phyloP scores from a whole-genome alignment of 73 alveolate species.

The Stentor roeselii region DNA sequence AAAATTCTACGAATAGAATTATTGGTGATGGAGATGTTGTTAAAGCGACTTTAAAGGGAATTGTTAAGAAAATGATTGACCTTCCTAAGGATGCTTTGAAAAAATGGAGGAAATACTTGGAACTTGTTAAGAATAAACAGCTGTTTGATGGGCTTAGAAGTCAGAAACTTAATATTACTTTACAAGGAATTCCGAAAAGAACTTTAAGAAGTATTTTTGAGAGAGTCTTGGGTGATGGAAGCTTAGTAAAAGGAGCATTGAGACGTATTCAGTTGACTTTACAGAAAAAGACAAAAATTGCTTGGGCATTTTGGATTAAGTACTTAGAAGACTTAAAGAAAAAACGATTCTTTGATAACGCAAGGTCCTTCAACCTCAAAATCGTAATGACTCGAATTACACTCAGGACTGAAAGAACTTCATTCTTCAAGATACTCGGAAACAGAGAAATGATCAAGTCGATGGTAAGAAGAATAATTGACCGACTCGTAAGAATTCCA shows the following conservation, averaged over 20 bases:
- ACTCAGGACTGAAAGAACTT: neutral
- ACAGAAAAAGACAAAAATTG: neutral
- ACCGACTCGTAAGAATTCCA: neutral
- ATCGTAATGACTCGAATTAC: neutral
- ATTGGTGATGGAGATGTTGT: constrained; percentile 8
- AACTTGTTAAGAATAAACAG: neutral
- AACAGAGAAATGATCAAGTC: neutral
- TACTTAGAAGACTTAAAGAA: neutral
- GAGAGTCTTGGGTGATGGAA: neutral
- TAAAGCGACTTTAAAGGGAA: neutral
- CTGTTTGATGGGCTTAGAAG: neutral
- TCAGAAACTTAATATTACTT: neutral
- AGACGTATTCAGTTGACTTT: neutral
- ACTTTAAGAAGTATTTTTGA: neutral
- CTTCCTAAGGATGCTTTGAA: neutral
- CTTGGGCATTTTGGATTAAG: neutral
- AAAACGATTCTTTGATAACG: neutral
- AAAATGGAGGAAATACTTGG: neutral
- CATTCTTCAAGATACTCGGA: neutral
- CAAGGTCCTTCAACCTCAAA: no score
- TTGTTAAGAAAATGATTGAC: neutral
- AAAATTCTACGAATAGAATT: neutral
- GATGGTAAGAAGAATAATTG: neutral
- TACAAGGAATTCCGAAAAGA: neutral
- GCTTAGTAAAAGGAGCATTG: neutral